Evolutionary conservation across 2,329 filamentous ascomycete genomes (phyloP).

Genomic region (Claviceps capensis): DNA sequence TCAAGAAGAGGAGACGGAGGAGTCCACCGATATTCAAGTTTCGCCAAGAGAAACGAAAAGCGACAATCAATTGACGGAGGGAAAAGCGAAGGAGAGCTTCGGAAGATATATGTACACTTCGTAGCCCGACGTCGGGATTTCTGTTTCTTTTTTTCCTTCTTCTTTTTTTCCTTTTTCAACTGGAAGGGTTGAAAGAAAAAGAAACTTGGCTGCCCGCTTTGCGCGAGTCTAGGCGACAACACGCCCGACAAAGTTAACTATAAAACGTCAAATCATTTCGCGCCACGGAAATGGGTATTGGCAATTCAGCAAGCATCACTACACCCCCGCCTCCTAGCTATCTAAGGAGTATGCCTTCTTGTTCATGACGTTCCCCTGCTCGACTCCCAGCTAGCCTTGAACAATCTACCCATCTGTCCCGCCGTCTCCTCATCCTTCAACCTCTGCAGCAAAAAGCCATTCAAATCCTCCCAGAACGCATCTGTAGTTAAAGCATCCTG

Average conservation of each 20-base stretch:
- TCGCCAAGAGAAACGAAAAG: neutral
- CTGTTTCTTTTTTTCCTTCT: constrained; percentile 4
- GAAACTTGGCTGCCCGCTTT: neutral
- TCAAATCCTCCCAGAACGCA: constrained; percentile 78
- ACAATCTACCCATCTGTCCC: constrained; percentile 49
- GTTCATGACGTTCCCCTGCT: constrained; percentile 19
- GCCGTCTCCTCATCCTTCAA: constrained; percentile 57
- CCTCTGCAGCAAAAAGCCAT: constrained; percentile 65
- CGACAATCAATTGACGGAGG: neutral
- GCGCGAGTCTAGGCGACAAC: neutral
- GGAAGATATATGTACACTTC: constrained; percentile 2
- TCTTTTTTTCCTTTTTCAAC: constrained; percentile 2
- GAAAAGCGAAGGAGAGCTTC: neutral
- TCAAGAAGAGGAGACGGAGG: neutral
- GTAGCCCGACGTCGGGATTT: constrained; percentile 2
- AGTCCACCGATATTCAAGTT: neutral
- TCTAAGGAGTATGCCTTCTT: too few species aligned
- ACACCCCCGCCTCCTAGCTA: neutral
- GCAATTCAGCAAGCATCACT: neutral
- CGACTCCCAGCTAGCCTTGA: constrained; percentile 57
- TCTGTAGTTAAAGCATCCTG: constrained; percentile 52
- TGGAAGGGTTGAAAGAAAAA: neutral
- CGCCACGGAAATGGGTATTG: neutral
- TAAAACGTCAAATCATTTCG: neutral
- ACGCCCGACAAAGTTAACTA: neutral